Evolutionary conservation across 2,329 filamentous ascomycete genomes (phyloP).

Genomic region (Monosporascus sp.): DNA sequence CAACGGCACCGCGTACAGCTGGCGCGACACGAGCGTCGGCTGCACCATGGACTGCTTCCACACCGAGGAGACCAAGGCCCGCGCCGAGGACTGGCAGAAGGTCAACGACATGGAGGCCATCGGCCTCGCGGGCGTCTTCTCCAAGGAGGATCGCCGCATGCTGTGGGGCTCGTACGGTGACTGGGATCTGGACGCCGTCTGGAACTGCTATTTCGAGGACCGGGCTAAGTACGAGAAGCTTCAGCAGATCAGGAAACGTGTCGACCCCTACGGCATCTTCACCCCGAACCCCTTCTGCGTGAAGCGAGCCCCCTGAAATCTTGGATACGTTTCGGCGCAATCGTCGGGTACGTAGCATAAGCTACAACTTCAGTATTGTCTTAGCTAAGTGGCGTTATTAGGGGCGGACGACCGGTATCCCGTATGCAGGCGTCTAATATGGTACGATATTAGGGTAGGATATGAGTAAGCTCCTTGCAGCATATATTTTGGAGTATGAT

Average conservation of each 20-base stretch:
- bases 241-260: slow-evolving; percentile 27
- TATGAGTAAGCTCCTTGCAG: too few relatives aligned
- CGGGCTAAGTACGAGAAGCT: slow-evolving; percentile 33
- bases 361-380: too few relatives aligned
- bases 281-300: slow-evolving; percentile 26
- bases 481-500: too few relatives aligned
- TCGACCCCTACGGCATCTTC: slow-evolving; percentile 23
- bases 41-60: slow-evolving; percentile 42
- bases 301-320: slow-evolving; percentile 9
- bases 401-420: too few relatives aligned
- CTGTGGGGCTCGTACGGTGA: slow-evolving; percentile 37
- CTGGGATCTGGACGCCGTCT: slow-evolving; percentile 32
- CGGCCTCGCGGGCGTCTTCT: slow-evolving; percentile 30
- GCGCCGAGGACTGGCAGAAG: slow-evolving; percentile 37
- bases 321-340: too few relatives aligned
- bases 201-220: slow-evolving; percentile 32
- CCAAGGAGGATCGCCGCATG: slow-evolving; percentile 33
- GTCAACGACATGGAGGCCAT: slow-evolving; percentile 32
- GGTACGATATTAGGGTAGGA: too few relatives aligned
- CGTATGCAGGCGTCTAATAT: too few relatives aligned
- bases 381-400: too few relatives aligned
- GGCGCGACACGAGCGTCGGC: slow-evolving; percentile 38
- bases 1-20: slow-evolving; percentile 44
- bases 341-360: too few relatives aligned
- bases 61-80: slow-evolving; percentile 24